A percentile compares a stretch with the other conserved stretches of the same genome.
These are phyloP conservation scores for Rhodotorula kratochvilovae DNA, from an alignment of 768 basidiomycete species.

Conservation along the genomic window DNA sequence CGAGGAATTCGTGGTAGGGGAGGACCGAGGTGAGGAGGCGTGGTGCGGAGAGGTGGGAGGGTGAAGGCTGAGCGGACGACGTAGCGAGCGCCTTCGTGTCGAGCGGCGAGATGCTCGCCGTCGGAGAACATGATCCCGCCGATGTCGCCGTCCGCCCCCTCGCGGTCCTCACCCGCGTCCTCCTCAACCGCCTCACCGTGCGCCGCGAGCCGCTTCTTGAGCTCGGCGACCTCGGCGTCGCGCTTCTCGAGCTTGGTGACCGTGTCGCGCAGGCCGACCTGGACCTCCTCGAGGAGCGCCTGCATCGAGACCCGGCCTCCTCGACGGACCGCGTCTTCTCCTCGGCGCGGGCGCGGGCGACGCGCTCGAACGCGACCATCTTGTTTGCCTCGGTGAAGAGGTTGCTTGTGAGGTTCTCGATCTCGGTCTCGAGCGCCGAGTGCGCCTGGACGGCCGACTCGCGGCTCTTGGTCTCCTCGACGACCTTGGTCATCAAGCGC, in stretches of 20 bases:
- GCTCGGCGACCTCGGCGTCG: constrained; percentile 25
- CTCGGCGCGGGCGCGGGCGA: constrained; percentile 53
- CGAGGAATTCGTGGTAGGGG: constrained; percentile 44
- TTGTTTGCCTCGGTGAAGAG: constrained; percentile 89
- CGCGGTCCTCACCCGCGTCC: constrained; percentile 1
- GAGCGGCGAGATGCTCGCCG: constrained; percentile 27
- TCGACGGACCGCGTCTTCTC: constrained; percentile 41
- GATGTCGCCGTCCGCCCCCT: constrained; percentile 7
- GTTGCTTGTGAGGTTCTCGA: constrained; percentile 85
- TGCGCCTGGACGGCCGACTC: constrained; percentile 80
- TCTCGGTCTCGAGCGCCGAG: constrained; percentile 79
- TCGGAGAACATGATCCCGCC: constrained; percentile 35
- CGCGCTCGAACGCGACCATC: constrained; percentile 94
- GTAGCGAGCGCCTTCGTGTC: background rate
- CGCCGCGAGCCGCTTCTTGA: constrained; percentile 8
- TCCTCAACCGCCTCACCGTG: constrained; percentile 28
- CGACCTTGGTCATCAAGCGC: constrained; percentile 88
- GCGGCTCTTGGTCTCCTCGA: constrained; percentile 84
- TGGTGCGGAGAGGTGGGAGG: constrained; percentile 33
- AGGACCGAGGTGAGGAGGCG: constrained; percentile 39
- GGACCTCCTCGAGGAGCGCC: constrained; percentile 38
- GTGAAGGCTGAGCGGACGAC: background rate
- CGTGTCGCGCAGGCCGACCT: constrained; percentile 34
- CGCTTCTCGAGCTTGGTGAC: constrained; percentile 37
- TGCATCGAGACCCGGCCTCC: constrained; percentile 38